These are phyloP conservation scores for Yarrowia porcina DNA, from an alignment of 805 yeast species.

Conservation along the genomic window DNA sequence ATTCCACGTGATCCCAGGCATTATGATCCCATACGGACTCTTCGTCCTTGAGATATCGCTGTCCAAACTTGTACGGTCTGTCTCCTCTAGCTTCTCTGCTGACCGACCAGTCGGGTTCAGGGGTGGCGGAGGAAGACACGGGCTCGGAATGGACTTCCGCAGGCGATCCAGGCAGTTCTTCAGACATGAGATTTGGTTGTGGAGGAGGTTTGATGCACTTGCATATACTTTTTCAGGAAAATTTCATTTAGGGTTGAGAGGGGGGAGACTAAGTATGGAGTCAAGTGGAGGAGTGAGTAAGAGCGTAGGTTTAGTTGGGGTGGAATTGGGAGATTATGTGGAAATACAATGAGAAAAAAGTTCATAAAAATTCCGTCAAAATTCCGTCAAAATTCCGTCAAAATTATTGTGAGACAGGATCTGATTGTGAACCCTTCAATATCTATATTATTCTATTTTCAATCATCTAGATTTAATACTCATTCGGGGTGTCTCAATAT, in stretches of 20 bases:
- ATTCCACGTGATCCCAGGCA: constrained; percentile 97
- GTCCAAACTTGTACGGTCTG: constrained; percentile 89
- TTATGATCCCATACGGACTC: constrained; percentile 84
- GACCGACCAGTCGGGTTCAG: constrained; percentile 24
- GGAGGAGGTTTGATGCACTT: neutral
- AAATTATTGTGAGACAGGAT: no score
- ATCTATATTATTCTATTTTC: no score
- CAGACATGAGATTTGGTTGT: neutral
- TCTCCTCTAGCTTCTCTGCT: constrained; percentile 43
- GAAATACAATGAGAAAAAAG: no score
- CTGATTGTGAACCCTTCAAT: no score
- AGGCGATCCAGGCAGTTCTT: constrained; percentile 1
- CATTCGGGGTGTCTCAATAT: no score
- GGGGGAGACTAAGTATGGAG: neutral
- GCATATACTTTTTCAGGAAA: neutral
- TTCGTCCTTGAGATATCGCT: constrained; percentile 64
- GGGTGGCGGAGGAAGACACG: neutral
- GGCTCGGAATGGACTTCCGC: neutral
- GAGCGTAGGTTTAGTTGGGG: neutral
- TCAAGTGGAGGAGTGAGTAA: neutral
- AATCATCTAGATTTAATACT: no score
- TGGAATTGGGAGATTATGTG: no score
- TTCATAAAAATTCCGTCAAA: no score
- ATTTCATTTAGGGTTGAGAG: neutral
- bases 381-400: no score